These are phyloP conservation scores for Gossypioides kirkii DNA, from an alignment of 345 rosid species.

Conservation along the genomic window DNA sequence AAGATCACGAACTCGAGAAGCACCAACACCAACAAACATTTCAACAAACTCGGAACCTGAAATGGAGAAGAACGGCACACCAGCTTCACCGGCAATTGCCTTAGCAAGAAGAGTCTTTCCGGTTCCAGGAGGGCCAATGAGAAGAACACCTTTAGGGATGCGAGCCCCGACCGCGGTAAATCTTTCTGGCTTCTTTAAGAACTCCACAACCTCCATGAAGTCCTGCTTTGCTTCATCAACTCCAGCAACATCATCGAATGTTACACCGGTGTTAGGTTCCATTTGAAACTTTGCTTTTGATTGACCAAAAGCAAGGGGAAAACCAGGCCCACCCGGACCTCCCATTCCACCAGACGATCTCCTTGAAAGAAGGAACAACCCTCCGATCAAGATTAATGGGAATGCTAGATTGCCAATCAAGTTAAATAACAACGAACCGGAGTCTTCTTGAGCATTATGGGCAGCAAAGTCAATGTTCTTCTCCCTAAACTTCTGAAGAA, in stretches of 20 bases:
- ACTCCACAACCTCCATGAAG: conserved; percentile 99
- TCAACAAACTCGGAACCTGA: conserved; percentile 98
- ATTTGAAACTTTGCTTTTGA: conserved; percentile 97
- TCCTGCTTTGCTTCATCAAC: conserved; percentile 99
- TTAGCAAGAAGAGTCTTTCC: conserved; percentile 99
- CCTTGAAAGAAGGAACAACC: conserved; percentile 91
- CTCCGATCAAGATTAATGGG: conserved; percentile 87
- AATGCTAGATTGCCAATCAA: conserved; percentile 90
- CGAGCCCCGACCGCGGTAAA: conserved; percentile 96
- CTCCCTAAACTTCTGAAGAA: conserved; percentile 89
- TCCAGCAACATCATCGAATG: conserved; percentile 98
- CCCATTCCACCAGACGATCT: conserved; percentile 98
- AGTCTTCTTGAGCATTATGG: conserved; percentile 97
- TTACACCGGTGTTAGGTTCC: conserved; percentile 98
- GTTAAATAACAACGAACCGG: conserved; percentile 78
- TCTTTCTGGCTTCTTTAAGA: conserved; percentile 95
- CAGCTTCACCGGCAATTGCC: conserved; percentile 99
- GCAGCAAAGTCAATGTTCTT: conserved; percentile 97
- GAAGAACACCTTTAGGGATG: conserved; percentile 96
- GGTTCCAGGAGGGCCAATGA: conserved; percentile 97
- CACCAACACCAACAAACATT: conserved; percentile 99
- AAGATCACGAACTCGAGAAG: conserved; percentile 91
- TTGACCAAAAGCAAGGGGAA: conserved; percentile 82
- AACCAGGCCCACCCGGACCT: conserved; percentile 97
- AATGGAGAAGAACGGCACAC: conserved; percentile 92